Base-by-base conservation (phyloP, 148 eudicot species). In the Mesembryanthemum crystallinum region DNA sequence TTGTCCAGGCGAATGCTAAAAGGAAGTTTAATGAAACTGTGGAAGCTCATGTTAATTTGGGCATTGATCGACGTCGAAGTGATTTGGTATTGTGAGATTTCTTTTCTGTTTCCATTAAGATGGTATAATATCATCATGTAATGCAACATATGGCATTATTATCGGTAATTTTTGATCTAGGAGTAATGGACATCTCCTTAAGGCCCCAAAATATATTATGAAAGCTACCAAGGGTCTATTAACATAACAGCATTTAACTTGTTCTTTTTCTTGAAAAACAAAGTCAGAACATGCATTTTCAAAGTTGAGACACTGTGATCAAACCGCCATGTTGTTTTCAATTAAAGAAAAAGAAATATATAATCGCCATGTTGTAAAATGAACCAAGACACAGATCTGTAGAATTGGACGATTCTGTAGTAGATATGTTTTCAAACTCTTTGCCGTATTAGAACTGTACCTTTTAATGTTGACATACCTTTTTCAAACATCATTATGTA, bases 21-120 rank as follows among this genome's bases (percentile, higher is more conserved):
- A 69, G 84, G 32, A 90, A 84, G 52, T 94, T 94, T 72, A 86
- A 86, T 70, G 98, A 94, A 80, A 92, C 96, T 67, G 79, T 94
- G 76, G 98, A 94, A 87, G 93, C 97, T 66, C 98, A 94, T 85
- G 98, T 92, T 33, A 92, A 85, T 74, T 81, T 94, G 88, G 89
- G 89, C 74, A 79, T 87, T 76, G 97, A 94, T 57, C 83, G 94
- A 78, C 89, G 97, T 54, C 88, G 97, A 75, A 92, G 91, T 84
- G 93, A 94, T 77, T 92, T 94, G 98, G 98, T 88, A 84, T 64
- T 25, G 39, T 49, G 74, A 74, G 66, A 27, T 76, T 23, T 62
- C 24, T 65, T 37, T 74, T 24, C 73, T 58, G 61, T 76, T 72
- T 30, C 24, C 9, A 30, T 24, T 81, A 43, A 64, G 70, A 69